Base-by-base conservation (phyloP, 2,329 filamentous ascomycete species). In the Pseudocercospora macadamiae region DNA sequence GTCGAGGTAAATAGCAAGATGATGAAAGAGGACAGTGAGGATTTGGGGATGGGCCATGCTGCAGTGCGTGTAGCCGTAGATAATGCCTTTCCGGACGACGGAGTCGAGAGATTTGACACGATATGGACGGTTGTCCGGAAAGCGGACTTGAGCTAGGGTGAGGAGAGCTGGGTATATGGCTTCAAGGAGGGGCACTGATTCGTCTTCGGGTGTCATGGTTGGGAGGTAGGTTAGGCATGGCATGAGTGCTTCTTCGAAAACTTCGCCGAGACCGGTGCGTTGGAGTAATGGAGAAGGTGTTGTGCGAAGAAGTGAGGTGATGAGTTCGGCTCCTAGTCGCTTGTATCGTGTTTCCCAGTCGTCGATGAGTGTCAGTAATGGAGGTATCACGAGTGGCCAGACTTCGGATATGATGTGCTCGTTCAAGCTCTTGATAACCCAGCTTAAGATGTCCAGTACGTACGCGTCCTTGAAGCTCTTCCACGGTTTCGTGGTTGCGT, bases 141-240 rank as follows among this genome's bases (percentile, higher is more conserved):
- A 74, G 60, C 76, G 62, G 68, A 82, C 74, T 45, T 75, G 66
- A 6, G 79, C 72, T 4, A 96, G 80, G 0, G 77, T 75, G 16
- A 89, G 75, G 2, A 96, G 78, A 1, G 87, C 86, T 6, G 82
- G 79, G 64, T 92, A 96, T 0, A 89, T 86, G 5, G 81, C 79
- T 4, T 73, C 69, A 1, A 96, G 81, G 2, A 97, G 76, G 1
- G 70, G 68, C 1, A 89, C 70, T 3, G 89, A 89, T 56, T 95
- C 89, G 0, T 80, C 71, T 68, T 90, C 88, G 0, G 89, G 86
- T 0, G 91, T 96, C 39, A 96, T 77, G 10, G 82, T 85, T 0
- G 93, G 93, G 4, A 96, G 80, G 67, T 86, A 90, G 6, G 88
- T 81, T n/a, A 96, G 81, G 32, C 87, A 86, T 0, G 91, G 89